phyloP scores from a whole-genome alignment of 345 rosid genomes.

The Capsella bursapastoris region DNA sequence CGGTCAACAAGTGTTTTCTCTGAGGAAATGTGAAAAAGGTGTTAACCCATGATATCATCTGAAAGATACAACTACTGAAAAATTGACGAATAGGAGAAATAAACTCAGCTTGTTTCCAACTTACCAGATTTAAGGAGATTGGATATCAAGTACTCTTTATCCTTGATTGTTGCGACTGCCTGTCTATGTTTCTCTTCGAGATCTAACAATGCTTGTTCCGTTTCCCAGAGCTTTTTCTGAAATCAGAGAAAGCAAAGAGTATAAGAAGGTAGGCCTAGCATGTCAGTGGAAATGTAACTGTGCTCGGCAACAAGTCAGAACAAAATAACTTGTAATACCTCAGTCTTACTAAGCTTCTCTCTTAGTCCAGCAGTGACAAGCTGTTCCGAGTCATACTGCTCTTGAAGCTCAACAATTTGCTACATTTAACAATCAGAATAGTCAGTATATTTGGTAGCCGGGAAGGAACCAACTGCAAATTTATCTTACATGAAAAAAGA shows the following conservation, averaged over 20 bases:
- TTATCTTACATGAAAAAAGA: neutral
- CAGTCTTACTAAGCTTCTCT: slow-evolving; percentile 79
- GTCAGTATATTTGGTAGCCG: slow-evolving; percentile 28
- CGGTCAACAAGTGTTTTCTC: slow-evolving; percentile 87
- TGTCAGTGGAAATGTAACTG: slow-evolving; percentile 18
- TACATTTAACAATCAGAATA: slow-evolving; percentile 43
- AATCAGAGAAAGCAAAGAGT: slow-evolving; percentile 34
- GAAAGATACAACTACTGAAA: neutral
- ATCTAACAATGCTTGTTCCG: slow-evolving; percentile 74
- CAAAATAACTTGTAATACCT: slow-evolving; percentile 53
- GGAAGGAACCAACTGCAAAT: slow-evolving; percentile 19
- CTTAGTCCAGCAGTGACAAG: slow-evolving; percentile 66
- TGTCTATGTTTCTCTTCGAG: slow-evolving; percentile 93
- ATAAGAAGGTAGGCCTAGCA: slow-evolving; percentile 8
- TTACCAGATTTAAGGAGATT: slow-evolving; percentile 92
- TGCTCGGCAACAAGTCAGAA: slow-evolving; percentile 8
- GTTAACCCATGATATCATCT: slow-evolving; percentile 19
- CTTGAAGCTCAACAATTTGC: slow-evolving; percentile 90
- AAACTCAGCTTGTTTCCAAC: slow-evolving; percentile 9
- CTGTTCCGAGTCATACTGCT: slow-evolving; percentile 76
- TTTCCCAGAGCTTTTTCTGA: slow-evolving; percentile 84
- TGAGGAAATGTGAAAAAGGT: slow-evolving; percentile 41
- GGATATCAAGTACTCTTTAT: slow-evolving; percentile 85
- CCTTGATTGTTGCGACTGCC: slow-evolving; percentile 89
- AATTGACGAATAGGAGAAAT: slow-evolving; percentile 14